phyloP scores from a whole-genome alignment of 768 basidiomycete genomes.

The Calocybe gangraenosa region DNA sequence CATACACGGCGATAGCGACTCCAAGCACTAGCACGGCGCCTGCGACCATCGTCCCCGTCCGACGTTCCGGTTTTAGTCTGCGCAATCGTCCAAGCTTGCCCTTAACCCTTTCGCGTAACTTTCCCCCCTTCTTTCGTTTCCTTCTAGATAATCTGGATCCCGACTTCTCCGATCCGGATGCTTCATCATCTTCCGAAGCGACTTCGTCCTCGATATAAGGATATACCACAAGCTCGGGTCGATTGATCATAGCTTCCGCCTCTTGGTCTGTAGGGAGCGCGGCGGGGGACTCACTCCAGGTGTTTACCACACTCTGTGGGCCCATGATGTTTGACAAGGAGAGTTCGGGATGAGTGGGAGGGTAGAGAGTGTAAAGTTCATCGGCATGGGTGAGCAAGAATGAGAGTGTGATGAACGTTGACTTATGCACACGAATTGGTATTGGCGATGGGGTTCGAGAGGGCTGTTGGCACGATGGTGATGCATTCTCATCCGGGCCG shows the following conservation, averaged over 20 bases:
- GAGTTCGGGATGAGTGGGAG: conserved; percentile 56
- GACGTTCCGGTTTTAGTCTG: conserved; percentile 26
- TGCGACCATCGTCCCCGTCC: conserved; percentile 47
- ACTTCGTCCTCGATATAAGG: conserved; percentile 36
- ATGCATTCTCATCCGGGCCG: neutral
- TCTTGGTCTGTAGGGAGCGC: conserved; percentile 47
- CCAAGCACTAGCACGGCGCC: conserved; percentile 69
- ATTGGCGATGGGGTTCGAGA: conserved; percentile 1
- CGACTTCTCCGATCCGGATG: conserved; percentile 15
- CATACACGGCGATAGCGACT: conserved; percentile 63
- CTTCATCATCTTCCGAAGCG: conserved; percentile 16
- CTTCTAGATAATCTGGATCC: conserved; percentile 14
- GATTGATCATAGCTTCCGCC: conserved; percentile 57
- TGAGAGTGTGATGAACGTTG: conserved; percentile 31
- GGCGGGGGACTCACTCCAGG: conserved; percentile 55
- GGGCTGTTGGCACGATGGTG: neutral
- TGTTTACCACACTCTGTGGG: conserved; percentile 70
- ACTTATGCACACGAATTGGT: neutral
- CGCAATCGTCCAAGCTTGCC: conserved; percentile 18
- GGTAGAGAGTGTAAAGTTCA: conserved; percentile 50
- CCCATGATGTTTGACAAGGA: conserved; percentile 63
- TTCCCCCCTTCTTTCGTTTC: conserved; percentile 12
- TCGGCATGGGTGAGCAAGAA: conserved; percentile 55
- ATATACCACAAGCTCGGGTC: conserved; percentile 54
- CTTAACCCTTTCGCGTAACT: conserved; percentile 16